These are phyloP conservation scores for Vanrija pseudolonga DNA, from an alignment of 1,284 basidiomycete genomes.

Conservation along the genomic window DNA sequence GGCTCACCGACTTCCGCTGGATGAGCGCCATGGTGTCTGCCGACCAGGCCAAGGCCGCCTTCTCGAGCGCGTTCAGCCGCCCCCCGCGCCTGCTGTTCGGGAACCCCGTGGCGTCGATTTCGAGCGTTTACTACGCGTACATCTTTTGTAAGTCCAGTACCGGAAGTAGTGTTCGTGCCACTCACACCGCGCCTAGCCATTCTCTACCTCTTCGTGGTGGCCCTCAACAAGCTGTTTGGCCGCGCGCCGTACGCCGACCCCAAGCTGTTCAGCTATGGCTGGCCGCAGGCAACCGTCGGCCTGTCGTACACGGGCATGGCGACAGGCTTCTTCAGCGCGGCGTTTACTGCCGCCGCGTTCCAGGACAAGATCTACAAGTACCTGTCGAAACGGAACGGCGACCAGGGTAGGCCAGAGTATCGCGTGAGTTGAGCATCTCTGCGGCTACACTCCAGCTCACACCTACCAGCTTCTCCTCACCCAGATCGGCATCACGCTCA, in stretches of 20 bases:
- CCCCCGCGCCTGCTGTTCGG: slow-evolving; percentile 45
- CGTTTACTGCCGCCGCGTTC: slow-evolving; percentile 39
- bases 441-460: not conserved
- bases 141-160: slow-evolving; percentile 45
- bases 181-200: slow-evolving; percentile 18
- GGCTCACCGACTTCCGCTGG: slow-evolving; percentile 24
- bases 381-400: slow-evolving; percentile 25
- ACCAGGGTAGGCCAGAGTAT: slow-evolving; percentile 42
- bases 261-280: slow-evolving; percentile 47
- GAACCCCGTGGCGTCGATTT: slow-evolving; percentile 48
- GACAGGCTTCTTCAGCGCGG: slow-evolving; percentile 46
- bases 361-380: slow-evolving; percentile 50
- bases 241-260: slow-evolving; percentile 32
- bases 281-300: slow-evolving; percentile 40
- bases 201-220: slow-evolving; percentile 49
- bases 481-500: slow-evolving; percentile 50
- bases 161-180: not conserved
- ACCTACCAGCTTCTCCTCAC: slow-evolving; percentile 42
- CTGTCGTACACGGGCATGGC: slow-evolving; percentile 49
- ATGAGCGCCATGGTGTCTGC: slow-evolving; percentile 35
- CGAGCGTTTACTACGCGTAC: slow-evolving; percentile 50
- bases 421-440: slow-evolving; percentile 25
- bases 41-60: slow-evolving; percentile 27
- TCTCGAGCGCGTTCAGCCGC: slow-evolving; percentile 37
- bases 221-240: slow-evolving; percentile 48